Evolutionary conservation across 805 yeast species (phyloP).

Genomic region (Candida coquimbonensis): DNA sequence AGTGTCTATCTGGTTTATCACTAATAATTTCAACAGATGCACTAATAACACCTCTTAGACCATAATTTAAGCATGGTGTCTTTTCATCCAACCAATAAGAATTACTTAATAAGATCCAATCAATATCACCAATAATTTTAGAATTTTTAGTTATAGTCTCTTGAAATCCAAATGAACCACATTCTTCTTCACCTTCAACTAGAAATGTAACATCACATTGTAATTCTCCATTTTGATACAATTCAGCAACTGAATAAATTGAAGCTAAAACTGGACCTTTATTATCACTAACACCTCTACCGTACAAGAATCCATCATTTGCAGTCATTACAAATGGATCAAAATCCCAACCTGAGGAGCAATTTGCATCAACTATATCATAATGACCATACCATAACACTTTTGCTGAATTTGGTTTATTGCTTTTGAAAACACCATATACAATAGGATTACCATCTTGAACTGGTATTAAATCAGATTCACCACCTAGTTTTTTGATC

Average conservation of each 20-base stretch:
- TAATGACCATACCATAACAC: conserved; percentile 93
- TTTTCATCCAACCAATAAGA: conserved; percentile 91
- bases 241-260: conserved; percentile 76
- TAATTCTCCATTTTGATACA: conserved; percentile 44
- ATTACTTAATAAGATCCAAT: conserved; percentile 85
- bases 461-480: conserved; percentile 63
- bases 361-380: conserved; percentile 81
- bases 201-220: conserved; percentile 72
- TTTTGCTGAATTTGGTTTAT: conserved; percentile 29
- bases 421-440: conserved; percentile 60
- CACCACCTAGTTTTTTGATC: conserved; percentile 64
- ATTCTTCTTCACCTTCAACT: conserved; percentile 94
- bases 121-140: conserved; percentile 58
- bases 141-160: conserved; percentile 49
- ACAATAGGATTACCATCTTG: conserved; percentile 81
- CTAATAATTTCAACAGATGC: conserved; percentile 64
- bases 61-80: conserved; percentile 89
- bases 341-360: conserved; percentile 58
- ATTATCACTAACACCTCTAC: conserved; percentile 90
- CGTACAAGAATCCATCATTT: conserved; percentile 78
- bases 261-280: conserved; percentile 92
- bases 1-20: conserved; percentile 82
- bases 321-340: conserved; percentile 75
- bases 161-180: conserved; percentile 83
- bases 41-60: conserved; percentile 85